These are phyloP conservation scores for Lojkania enalia DNA, from an alignment of 2,329 filamentous ascomycete genomes.

Conservation along the genomic window DNA sequence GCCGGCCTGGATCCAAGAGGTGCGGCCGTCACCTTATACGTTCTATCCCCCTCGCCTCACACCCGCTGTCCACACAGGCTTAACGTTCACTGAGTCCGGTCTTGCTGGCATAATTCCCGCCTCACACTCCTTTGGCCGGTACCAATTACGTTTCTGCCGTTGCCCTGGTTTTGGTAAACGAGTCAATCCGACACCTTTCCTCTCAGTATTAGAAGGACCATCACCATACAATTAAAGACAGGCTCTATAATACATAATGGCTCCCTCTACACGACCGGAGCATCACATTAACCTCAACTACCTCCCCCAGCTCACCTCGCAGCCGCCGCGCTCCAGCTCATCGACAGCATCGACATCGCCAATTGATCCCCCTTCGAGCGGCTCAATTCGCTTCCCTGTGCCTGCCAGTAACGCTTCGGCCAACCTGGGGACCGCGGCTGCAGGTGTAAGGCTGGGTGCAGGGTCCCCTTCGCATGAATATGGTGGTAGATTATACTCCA, in stretches of 20 bases:
- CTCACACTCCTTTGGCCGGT: slow-evolving; percentile 49
- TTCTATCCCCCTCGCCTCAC: slow-evolving; percentile 9
- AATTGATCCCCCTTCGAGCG: slow-evolving; percentile 69
- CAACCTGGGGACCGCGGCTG: slow-evolving; percentile 54
- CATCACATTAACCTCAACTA: slow-evolving; percentile 82
- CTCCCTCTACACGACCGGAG: slow-evolving; percentile 76
- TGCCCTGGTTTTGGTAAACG: slow-evolving; percentile 46
- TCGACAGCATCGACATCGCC: slow-evolving; percentile 81
- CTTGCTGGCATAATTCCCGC: slow-evolving; percentile 39
- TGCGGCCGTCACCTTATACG: slow-evolving; percentile 23
- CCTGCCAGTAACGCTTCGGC: slow-evolving; percentile 67
- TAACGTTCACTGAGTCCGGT: slow-evolving; percentile 30
- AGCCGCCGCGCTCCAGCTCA: slow-evolving; percentile 73
- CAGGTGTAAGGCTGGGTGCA: slow-evolving; percentile 74
- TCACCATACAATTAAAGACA: slow-evolving; percentile 27
- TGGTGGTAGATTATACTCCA: slow-evolving; percentile 78
- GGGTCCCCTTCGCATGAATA: slow-evolving; percentile 96
- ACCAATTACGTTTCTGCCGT: slow-evolving; percentile 40
- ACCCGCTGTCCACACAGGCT: slow-evolving; percentile 15
- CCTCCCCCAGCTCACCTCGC: slow-evolving; percentile 67
- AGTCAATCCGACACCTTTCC: slow-evolving; percentile 35
- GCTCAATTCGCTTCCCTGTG: slow-evolving; percentile 71
- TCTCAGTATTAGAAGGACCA: slow-evolving; percentile 28
- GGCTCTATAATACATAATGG: slow-evolving; percentile 83
- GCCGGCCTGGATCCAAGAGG: slow-evolving; percentile 33